phyloP scores from a whole-genome alignment of 2,329 filamentous ascomycete genomes.

The Fusarium illudens region DNA sequence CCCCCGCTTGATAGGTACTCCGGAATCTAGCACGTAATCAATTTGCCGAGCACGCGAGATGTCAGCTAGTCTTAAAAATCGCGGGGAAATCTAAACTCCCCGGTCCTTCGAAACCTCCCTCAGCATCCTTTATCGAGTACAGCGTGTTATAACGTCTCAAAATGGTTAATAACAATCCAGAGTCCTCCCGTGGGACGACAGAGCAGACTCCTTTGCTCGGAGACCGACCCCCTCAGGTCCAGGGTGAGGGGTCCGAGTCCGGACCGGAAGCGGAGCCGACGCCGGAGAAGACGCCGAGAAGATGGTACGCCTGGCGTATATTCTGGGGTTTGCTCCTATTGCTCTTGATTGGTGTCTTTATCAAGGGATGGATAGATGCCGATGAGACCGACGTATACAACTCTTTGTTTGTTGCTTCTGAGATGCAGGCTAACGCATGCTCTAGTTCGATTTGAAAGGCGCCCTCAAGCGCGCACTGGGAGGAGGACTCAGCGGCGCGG shows the following conservation, averaged over 20 bases:
- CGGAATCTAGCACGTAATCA: slow-evolving; percentile 2
- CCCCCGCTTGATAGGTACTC: not conserved
- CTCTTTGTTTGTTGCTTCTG: fast-evolving
- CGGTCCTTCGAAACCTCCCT: not conserved
- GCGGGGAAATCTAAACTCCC: not conserved
- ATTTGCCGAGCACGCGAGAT: slow-evolving; percentile 19
- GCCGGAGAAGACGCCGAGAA: slow-evolving; percentile 4
- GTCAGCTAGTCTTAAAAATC: slow-evolving; percentile 7
- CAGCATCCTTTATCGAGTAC: not conserved
- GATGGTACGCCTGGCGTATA: slow-evolving; percentile 43
- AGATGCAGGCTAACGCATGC: not conserved
- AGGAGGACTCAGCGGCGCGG: slow-evolving; percentile 57
- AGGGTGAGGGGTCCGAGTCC: slow-evolving; percentile 1
- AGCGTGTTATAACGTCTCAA: not conserved
- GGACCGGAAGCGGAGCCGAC: slow-evolving; percentile 1
- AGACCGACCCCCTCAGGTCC: not conserved
- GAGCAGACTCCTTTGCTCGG: slow-evolving; percentile 22
- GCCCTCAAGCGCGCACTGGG: slow-evolving; percentile 56
- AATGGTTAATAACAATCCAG: not conserved
- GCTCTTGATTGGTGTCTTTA: slow-evolving; percentile 49
- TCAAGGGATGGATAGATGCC: slow-evolving; percentile 56
- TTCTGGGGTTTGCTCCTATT: slow-evolving; percentile 48
- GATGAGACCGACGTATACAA: slow-evolving; percentile 22
- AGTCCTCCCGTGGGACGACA: not conserved
- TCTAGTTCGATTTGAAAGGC: slow-evolving; percentile 54